These are phyloP conservation scores for Homolaphlyctis polyrhiza DNA, from an alignment of 371 early-diverging fungal species.

Conservation along the genomic window DNA sequence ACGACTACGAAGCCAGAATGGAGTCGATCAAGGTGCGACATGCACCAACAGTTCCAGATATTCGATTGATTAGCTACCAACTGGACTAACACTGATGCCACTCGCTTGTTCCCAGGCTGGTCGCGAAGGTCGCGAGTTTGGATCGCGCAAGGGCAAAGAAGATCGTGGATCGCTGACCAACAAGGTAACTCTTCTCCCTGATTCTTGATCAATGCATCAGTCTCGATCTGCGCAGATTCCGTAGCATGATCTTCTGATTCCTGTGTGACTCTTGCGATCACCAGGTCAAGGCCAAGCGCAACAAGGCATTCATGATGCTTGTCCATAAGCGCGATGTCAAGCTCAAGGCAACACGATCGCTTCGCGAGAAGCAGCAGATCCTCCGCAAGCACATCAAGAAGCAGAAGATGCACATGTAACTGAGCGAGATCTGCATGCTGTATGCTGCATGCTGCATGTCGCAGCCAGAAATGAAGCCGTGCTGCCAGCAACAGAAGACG, in stretches of 20 bases:
- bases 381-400: slow-evolving; percentile 39
- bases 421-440: no score
- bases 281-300: slow-evolving; percentile 84
- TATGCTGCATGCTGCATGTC: no score
- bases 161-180: slow-evolving; percentile 82
- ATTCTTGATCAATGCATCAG: not conserved
- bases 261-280: no score
- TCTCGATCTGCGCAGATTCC: no score
- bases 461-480: no score
- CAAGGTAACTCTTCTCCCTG: slow-evolving; percentile 32
- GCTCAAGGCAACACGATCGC: slow-evolving; percentile 76
- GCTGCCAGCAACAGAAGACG: no score
- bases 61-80: slow-evolving; percentile 58
- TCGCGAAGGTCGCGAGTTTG: slow-evolving; percentile 88
- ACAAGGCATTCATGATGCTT: slow-evolving; percentile 91
- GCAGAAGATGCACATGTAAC: slow-evolving; percentile 19
- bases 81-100: slow-evolving; percentile 15
- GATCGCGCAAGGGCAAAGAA: slow-evolving; percentile 75
- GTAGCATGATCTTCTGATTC: not conserved
- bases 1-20: slow-evolving; percentile 87
- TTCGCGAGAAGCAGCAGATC: slow-evolving; percentile 70
- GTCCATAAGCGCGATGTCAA: slow-evolving; percentile 80
- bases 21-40: slow-evolving; percentile 61
- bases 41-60: not conserved
- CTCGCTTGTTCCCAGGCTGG: slow-evolving; percentile 39